Evolutionary conservation across 176 grass and related monocot species (phyloP).

Genomic region (Musa itinerans): DNA sequence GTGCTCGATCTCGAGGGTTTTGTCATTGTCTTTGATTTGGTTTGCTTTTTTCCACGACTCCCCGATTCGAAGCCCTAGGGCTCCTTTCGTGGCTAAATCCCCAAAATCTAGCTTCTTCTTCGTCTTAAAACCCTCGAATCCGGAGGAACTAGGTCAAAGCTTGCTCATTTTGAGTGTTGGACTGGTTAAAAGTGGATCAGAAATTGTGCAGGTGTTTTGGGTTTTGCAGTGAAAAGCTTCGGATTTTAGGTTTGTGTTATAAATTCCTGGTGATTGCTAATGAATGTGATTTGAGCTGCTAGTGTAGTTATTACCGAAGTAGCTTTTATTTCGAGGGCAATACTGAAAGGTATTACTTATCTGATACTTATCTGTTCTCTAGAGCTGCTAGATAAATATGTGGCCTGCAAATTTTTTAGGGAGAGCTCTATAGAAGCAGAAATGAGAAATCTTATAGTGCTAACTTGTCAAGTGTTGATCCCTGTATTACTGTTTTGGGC

Average conservation of each 20-base stretch:
- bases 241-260: background rate
- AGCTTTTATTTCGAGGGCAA: no score
- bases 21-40: background rate
- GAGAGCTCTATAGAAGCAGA: background rate
- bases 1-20: background rate
- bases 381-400: background rate
- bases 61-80: background rate
- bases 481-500: no score
- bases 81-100: background rate
- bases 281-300: background rate
- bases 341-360: no score
- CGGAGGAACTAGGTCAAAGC: background rate
- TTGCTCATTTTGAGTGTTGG: background rate
- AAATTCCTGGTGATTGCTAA: background rate
- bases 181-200: background rate
- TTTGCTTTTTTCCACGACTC: background rate
- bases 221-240: background rate
- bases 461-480: no score
- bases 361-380: background rate
- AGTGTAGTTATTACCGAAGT: no score
- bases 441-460: background rate
- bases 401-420: background rate
- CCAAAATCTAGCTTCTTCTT: background rate
- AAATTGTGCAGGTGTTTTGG: background rate
- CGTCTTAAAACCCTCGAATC: background rate